Evolutionary conservation across 208 protist species (phyloP).

Genomic region (Trypanosoma vivax): DNA sequence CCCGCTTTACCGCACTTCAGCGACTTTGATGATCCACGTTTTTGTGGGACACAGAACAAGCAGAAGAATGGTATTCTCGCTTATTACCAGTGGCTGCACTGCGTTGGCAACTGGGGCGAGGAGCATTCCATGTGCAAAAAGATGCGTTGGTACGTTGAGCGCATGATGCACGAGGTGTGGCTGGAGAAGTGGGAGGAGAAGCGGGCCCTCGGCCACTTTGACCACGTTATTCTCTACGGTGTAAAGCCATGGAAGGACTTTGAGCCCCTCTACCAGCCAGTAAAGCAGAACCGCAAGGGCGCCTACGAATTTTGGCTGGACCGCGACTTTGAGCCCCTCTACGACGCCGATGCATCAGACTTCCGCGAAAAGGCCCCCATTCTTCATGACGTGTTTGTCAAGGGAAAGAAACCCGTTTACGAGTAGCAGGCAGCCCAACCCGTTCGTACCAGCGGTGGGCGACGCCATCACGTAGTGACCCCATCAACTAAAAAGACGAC

Average conservation of each 20-base stretch:
- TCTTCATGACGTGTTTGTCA: slow-evolving; percentile 85
- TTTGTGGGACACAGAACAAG: slow-evolving; percentile 59
- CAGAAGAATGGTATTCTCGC: slow-evolving; percentile 86
- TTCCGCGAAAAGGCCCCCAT: slow-evolving; percentile 83
- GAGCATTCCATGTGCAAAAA: slow-evolving; percentile 91
- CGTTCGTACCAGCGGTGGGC: no score
- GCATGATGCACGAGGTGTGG: slow-evolving; percentile 84
- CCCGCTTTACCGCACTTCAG: slow-evolving; percentile 76
- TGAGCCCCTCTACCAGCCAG: slow-evolving; percentile 84
- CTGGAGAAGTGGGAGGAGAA: slow-evolving; percentile 89
- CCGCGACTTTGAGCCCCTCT: slow-evolving; percentile 79
- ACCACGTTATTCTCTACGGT: slow-evolving; percentile 82
- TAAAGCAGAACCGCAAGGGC: slow-evolving; percentile 85
- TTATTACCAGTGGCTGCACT: slow-evolving; percentile 90
- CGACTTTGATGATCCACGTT: slow-evolving; percentile 83
- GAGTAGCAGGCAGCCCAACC: slow-evolving; percentile 16
- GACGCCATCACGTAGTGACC: no score
- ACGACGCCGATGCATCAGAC: slow-evolving; percentile 65
- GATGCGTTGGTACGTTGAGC: slow-evolving; percentile 87
- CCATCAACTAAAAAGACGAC: no score
- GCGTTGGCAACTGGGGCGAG: slow-evolving; percentile 89
- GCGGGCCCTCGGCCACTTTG: slow-evolving; percentile 80
- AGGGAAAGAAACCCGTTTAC: slow-evolving; percentile 81
- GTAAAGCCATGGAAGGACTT: slow-evolving; percentile 87
- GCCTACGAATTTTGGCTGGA: slow-evolving; percentile 88